Evolutionary conservation across 495 filamentous ascomycete genomes (phyloP).

Genomic region (Hyphodiscus hymeniophilus): DNA sequence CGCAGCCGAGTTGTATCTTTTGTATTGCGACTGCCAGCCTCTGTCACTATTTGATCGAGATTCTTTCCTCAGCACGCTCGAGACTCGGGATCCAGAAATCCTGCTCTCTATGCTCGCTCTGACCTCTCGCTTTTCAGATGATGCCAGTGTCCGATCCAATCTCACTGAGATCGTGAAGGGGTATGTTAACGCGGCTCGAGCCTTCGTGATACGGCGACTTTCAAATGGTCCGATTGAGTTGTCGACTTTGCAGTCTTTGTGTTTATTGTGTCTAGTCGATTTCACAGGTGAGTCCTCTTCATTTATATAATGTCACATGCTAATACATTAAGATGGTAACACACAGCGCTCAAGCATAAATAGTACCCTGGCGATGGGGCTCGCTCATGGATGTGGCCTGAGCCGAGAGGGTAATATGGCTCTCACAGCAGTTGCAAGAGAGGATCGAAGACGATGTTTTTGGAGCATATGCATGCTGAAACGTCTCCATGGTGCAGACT

Average conservation of each 20-base stretch:
- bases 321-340: constrained; percentile 31
- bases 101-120: background rate
- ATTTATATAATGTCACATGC: background rate
- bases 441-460: constrained; percentile 39
- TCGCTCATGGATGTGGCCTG: constrained; percentile 37
- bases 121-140: background rate
- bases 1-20: background rate
- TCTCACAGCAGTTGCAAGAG: constrained; percentile 22
- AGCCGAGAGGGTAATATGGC: constrained; percentile 25
- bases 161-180: constrained; percentile 12
- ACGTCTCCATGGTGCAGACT: constrained; percentile 36
- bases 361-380: constrained; percentile 37
- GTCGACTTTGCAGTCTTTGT: constrained; percentile 39
- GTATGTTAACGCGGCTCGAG: constrained; percentile 37
- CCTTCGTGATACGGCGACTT: constrained; percentile 33
- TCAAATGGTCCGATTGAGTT: constrained; percentile 38
- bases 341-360: constrained; percentile 41
- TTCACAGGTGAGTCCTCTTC: constrained; percentile 33
- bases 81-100: background rate
- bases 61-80: background rate
- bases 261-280: constrained; percentile 38
- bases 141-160: background rate
- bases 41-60: background rate
- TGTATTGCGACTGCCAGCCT: background rate
- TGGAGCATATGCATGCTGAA: constrained; percentile 43